A percentile compares a stretch with the other conserved stretches of the same genome.
phyloP scores from a whole-genome alignment of 2,329 filamentous ascomycete genomes.

The Aspergillaceae sp. region DNA sequence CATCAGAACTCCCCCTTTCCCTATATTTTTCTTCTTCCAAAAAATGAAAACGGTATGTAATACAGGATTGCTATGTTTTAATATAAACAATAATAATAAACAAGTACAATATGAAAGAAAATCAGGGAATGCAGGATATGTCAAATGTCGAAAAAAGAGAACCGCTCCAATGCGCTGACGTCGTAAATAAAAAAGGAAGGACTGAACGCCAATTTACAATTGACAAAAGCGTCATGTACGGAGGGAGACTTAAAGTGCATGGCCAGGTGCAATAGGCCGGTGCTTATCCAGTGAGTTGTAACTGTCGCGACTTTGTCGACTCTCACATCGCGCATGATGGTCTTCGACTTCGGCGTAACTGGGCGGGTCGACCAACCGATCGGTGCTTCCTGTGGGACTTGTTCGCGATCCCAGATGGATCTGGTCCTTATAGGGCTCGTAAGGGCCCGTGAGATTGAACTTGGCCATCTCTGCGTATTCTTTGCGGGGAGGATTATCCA shows the following conservation, averaged over 20 bases:
- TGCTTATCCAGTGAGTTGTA: conserved; percentile 26
- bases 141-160: not conserved
- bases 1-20: too few relatives aligned
- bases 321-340: conserved; percentile 9
- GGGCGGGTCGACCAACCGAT: conserved; percentile 24
- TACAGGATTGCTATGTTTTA: too few relatives aligned
- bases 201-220: not conserved
- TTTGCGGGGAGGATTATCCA: conserved; percentile 46
- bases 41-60: too few relatives aligned
- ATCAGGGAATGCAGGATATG: too few relatives aligned
- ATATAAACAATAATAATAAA: too few relatives aligned
- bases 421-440: conserved; percentile 33
- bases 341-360: conserved; percentile 19
- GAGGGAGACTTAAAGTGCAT: conserved; percentile 20
- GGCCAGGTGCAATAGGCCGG: conserved; percentile 21
- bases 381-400: conserved; percentile 24
- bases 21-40: too few relatives aligned
- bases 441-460: conserved; percentile 33
- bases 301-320: conserved; percentile 15
- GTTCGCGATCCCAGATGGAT: conserved; percentile 15
- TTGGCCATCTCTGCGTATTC: conserved; percentile 31
- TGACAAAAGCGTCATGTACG: too few relatives aligned
- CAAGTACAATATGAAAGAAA: too few relatives aligned
- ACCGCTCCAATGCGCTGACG: not conserved
- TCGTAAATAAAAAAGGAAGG: not conserved